Percentiles rank a stretch among this genome's conserved stretches.
phyloP scores from a whole-genome alignment of 371 early-diverging fungal species.

The Mucor velutinosus region DNA sequence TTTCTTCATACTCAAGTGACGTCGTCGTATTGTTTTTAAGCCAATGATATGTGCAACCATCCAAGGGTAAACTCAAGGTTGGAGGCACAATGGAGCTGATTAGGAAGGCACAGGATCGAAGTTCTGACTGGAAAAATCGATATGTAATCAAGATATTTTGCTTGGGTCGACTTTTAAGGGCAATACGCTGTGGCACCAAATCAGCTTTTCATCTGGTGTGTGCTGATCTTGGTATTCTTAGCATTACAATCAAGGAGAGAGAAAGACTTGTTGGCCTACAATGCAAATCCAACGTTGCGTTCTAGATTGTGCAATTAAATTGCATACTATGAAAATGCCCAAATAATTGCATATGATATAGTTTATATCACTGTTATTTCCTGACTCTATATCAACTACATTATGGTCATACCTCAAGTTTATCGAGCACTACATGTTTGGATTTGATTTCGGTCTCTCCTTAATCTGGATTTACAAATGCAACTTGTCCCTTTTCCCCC shows the following conservation, averaged over 20 bases:
- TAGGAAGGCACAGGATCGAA: neutral
- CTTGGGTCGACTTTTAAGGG: neutral
- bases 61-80: neutral
- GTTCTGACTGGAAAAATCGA: neutral
- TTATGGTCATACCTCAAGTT: too few relatives aligned
- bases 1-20: neutral
- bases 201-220: neutral
- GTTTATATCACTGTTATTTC: neutral
- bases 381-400: too few relatives aligned
- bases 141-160: neutral
- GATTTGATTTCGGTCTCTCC: neutral
- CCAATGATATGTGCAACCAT: neutral
- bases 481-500: neutral
- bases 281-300: neutral
- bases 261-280: neutral
- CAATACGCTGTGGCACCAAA: neutral
- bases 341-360: neutral
- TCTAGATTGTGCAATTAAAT: neutral
- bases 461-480: neutral
- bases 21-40: neutral
- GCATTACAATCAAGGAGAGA: neutral
- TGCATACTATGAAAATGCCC: neutral
- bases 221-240: neutral
- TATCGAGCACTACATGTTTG: neutral
- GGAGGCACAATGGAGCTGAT: neutral